Percentiles rank a stretch among this genome's conserved stretches.
Evolutionary conservation across 2,329 filamentous ascomycete genomes (phyloP).

Genomic region (Fusarium denticulatum): DNA sequence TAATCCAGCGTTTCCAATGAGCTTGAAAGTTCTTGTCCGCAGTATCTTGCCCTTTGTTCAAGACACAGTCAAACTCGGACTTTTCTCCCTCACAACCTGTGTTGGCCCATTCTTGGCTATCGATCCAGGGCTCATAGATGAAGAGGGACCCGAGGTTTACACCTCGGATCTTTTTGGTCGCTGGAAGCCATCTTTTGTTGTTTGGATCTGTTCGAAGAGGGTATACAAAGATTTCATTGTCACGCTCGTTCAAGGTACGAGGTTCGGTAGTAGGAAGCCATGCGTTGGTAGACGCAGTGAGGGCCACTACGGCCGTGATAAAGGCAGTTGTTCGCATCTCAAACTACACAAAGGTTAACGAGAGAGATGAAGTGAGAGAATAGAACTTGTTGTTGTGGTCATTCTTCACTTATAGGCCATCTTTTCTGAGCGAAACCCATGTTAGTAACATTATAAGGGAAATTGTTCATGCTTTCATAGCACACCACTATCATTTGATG

Average conservation of each 20-base stretch:
- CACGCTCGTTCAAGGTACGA: neutral
- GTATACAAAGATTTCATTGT: slow-evolving; percentile 10
- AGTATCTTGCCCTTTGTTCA: slow-evolving; percentile 55
- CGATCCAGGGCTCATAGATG: slow-evolving; percentile 65
- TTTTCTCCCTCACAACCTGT: slow-evolving; percentile 59
- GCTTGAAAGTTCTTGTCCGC: slow-evolving; percentile 58
- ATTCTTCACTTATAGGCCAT: neutral
- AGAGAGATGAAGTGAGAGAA: neutral
- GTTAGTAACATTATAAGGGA: neutral
- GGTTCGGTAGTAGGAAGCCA: slow-evolving; percentile 28
- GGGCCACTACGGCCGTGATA: slow-evolving; percentile 16
- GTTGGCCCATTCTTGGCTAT: slow-evolving; percentile 53
- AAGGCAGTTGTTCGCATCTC: slow-evolving; percentile 21
- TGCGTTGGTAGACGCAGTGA: slow-evolving; percentile 28
- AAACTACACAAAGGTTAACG: neutral
- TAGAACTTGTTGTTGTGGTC: neutral
- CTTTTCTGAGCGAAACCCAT: neutral
- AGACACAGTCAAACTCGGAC: slow-evolving; percentile 66
- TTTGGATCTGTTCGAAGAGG: neutral
- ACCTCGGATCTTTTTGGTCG: slow-evolving; percentile 58
- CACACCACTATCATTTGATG: neutral
- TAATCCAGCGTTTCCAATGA: slow-evolving; percentile 64
- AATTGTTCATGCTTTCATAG: neutral
- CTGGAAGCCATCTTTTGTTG: slow-evolving; percentile 28
- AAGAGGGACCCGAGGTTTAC: slow-evolving; percentile 65